Evolutionary conservation across 1,284 basidiomycete genomes (phyloP).

Genomic region (Puccinia brachypodii): DNA sequence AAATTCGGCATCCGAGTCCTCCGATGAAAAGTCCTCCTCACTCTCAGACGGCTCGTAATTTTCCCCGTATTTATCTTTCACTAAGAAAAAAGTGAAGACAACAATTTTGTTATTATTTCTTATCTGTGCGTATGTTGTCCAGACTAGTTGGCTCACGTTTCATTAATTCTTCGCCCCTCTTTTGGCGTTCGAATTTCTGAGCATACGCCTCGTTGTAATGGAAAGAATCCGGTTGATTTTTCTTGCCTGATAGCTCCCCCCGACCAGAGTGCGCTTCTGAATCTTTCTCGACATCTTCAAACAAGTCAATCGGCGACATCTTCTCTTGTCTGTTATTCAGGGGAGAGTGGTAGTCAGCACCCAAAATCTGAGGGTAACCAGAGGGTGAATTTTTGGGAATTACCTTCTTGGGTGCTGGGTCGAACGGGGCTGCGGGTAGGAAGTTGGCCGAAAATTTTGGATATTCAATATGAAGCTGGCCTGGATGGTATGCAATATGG

Average conservation of each 20-base stretch:
- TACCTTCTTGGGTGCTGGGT: too few species aligned
- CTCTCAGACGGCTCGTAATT: constrained; percentile 59
- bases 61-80: constrained; percentile 81
- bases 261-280: background rate
- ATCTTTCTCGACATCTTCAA: constrained; percentile 16
- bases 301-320: constrained; percentile 38
- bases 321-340: too few species aligned
- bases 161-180: constrained; percentile 76
- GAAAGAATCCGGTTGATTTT: constrained; percentile 61
- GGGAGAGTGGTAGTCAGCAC: too few species aligned
- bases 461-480: too few species aligned
- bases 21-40: constrained; percentile 67
- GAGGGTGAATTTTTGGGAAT: too few species aligned
- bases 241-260: background rate
- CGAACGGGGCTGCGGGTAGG: too few species aligned
- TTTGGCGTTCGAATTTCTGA: constrained; percentile 74
- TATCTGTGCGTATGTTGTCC: too few species aligned
- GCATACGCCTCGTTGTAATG: constrained; percentile 79
- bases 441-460: too few species aligned
- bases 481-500: too few species aligned
- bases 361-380: too few species aligned
- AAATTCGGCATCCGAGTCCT: constrained; percentile 94
- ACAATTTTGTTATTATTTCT: constrained; percentile 21
- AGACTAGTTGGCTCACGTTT: constrained; percentile 71
- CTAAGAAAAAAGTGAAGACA: constrained; percentile 58